phyloP scores from a whole-genome alignment of 73 alveolate species.

The Paramecium pentaurelia region DNA sequence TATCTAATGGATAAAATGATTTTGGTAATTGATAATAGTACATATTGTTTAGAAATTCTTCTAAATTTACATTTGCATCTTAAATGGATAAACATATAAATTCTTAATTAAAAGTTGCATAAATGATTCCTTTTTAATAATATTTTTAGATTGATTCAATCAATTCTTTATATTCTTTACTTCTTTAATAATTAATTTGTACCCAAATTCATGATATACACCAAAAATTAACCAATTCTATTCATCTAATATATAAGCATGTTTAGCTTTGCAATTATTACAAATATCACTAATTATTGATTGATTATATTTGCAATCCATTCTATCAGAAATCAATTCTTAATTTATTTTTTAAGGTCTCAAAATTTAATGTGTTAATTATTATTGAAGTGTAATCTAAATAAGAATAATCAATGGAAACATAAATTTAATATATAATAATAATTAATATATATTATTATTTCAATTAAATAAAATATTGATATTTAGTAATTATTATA shows the following conservation, averaged over 20 bases:
- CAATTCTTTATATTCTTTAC: background rate
- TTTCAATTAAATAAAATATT: background rate
- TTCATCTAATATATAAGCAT: background rate
- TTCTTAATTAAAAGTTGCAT: background rate
- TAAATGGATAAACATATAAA: background rate
- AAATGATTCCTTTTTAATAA: background rate
- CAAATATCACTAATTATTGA: background rate
- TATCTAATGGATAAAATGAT: background rate
- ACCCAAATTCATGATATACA: constrained; percentile 13
- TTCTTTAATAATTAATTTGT: background rate
- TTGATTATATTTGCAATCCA: background rate
- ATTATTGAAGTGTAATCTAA: background rate
- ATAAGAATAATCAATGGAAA: background rate
- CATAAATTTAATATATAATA: background rate
- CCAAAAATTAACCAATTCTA: background rate
- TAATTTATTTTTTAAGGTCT: background rate
- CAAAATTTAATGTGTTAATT: background rate
- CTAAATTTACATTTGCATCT: background rate
- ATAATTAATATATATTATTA: background rate
- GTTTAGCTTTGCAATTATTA: background rate
- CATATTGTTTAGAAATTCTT: background rate
- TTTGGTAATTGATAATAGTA: background rate
- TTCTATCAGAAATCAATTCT: background rate
- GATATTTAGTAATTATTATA: background rate
- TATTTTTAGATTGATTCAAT: background rate